Percentiles rank a stretch among this genome's conserved stretches.
Conservation (phyloP, 2,329 filamentous ascomycete genomes). For the Colletotrichum chlorophyti region DNA sequence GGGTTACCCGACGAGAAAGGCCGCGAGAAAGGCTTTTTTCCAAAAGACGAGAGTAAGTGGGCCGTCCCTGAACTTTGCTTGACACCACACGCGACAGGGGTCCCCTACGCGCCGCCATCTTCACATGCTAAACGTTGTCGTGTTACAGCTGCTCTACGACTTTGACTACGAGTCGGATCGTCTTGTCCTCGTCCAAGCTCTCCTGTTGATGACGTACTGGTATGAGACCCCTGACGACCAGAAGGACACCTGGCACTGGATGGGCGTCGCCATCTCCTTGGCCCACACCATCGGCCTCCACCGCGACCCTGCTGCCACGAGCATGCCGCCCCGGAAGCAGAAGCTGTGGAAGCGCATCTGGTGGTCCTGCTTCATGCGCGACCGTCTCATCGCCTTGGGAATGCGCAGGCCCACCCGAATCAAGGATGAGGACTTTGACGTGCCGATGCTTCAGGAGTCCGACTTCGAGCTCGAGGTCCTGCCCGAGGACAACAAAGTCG, state of each 20-base stretch:
- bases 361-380: conserved; percentile 98
- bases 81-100: conserved; percentile 8
- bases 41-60: conserved; percentile 79
- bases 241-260: conserved; percentile 99
- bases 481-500: conserved; percentile 70
- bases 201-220: conserved; percentile 95
- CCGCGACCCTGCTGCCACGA: conserved; percentile 79
- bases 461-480: conserved; percentile 83
- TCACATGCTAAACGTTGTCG: conserved; percentile 33
- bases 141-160: conserved; percentile 78
- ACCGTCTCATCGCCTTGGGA: conserved; percentile 88
- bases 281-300: conserved; percentile 94
- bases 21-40: conserved; percentile 87
- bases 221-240: conserved; percentile 97
- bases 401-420: conserved; percentile 94
- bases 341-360: conserved; percentile 94
- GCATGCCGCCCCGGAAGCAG: conserved; percentile 76
- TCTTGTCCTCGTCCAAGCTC: conserved; percentile 84
- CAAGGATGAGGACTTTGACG: conserved; percentile 92
- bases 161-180: conserved; percentile 95
- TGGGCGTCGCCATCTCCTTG: conserved; percentile 92
- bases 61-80: conserved; percentile 7
- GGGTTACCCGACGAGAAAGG: conserved; percentile 80
- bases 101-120: conserved; percentile 18
- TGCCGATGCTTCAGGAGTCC: conserved; percentile 83